A percentile compares a stretch with the other conserved stretches of the same genome.
Conservation (phyloP, 345 rosid species). For the Eutrema japonicum region DNA sequence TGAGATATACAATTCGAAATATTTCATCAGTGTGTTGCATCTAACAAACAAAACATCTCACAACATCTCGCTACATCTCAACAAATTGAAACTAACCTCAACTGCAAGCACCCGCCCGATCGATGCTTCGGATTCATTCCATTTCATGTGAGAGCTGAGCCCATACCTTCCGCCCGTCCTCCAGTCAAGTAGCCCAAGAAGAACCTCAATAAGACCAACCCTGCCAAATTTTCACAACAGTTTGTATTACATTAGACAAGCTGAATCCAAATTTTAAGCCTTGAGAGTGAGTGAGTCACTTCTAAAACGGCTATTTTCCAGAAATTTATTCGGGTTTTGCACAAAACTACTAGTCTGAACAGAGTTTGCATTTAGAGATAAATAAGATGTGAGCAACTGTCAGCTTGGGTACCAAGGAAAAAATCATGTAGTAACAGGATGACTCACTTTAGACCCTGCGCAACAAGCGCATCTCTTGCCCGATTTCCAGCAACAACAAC, state of each 20-base stretch:
- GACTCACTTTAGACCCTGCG: slow-evolving; percentile 94
- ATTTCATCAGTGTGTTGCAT: neutral
- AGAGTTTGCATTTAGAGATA: slow-evolving; percentile 2
- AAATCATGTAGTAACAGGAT: slow-evolving; percentile 1
- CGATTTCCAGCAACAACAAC: slow-evolving; percentile 98
- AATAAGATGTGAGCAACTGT: neutral
- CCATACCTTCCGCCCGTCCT: slow-evolving; percentile 92
- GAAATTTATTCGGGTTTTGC: neutral
- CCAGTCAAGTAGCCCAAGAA: slow-evolving; percentile 99
- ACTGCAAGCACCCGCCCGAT: slow-evolving; percentile 98
- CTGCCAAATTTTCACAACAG: slow-evolving; percentile 46
- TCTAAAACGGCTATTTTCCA: neutral
- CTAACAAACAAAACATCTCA: neutral
- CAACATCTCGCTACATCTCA: neutral
- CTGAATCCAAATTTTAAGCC: slow-evolving; percentile 3
- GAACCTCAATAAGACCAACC: slow-evolving; percentile 95
- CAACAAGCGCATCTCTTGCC: slow-evolving; percentile 98
- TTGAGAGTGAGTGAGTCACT: neutral
- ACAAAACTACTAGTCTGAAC: neutral
- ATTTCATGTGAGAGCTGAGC: slow-evolving; percentile 89
- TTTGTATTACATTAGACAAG: slow-evolving; percentile 3
- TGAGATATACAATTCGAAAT: slow-evolving; percentile 26
- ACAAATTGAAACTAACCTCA: slow-evolving; percentile 57
- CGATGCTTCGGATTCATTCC: slow-evolving; percentile 99
- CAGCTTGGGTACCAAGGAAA: neutral